Base-by-base conservation (phyloP, 805 yeast genomes). In the Candida qinlingensis region DNA sequence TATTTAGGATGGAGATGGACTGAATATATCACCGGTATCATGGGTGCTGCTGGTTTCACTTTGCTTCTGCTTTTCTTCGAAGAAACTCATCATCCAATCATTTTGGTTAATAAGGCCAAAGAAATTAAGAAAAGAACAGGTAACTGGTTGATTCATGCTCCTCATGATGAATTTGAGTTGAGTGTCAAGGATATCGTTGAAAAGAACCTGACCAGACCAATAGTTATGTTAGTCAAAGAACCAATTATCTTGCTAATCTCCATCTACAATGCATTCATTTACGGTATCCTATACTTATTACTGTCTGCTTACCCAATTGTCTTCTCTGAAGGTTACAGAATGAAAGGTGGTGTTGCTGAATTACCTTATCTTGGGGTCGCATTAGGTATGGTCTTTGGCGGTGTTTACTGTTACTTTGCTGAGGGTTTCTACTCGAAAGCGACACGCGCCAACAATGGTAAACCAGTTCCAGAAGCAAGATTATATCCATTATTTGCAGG, bases 1-100 rank as follows among this genome's bases (percentile, higher is more conserved):
- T 70, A 75, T 47, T 69, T 89, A 39, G 87, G 89, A 13, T 87
- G 96, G 95, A 74, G 96, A 61, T 88, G 95, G 96, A 76, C 87
- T 10, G 75, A 73, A 54, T 88, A 87, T 64, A 68, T 87, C 48
- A 74, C 83, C 3, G 92, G 87, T 52, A 80, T 86, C 47, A 64
- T 84, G 63, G 76, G 76, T 19, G 67, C 73, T 3, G 64, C 76
- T 5, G 70, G 77, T 10, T 56, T 71, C 1, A 59, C 74, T 1
- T 50, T 68, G 11, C 62, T 72, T 19, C 42, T 46, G 30, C 55
- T 85, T n/a, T 71, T 79, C 49, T 70, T 70, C 50, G 75, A 74
- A 46, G 96, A 87, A 67, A 80, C 89, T 1, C 89, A 86, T 61
- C 86, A 83, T 55, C 88, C 90, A 13, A 71, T 80, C 9, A 73